Evolutionary conservation across 805 yeast genomes (phyloP), one percentile per base, ranked within the genome.

Genomic region (Metschnikowia cubensis): DNA sequence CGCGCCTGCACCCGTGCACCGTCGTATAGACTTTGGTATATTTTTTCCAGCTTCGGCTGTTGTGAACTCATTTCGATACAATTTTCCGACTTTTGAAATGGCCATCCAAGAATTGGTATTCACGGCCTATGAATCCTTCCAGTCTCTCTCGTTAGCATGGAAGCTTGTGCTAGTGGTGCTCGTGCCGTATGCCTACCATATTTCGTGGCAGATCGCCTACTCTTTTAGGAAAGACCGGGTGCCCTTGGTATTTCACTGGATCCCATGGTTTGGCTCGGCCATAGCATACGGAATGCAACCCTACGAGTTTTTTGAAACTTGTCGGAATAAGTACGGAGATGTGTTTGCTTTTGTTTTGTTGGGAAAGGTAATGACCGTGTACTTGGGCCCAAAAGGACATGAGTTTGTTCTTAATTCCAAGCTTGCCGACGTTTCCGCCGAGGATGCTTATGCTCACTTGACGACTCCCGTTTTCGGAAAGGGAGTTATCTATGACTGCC

Each of bases 391-490:
- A 60, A 88, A 88, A 71, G 99, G 99, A 58, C 97, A 94, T 69
- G 99, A 94, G 68, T 91, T 94, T 66, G 89, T 92, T 42, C 82
- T 94, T 59, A 94, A 94, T 69, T 89, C 96, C 39, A 91, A 88
- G 70, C 76, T 87, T 48, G 81, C 84, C 31, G 96, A 89, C 60
- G 98, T 91, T 21, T 84, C 90, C 44, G 99, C 99, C 43, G 98
- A 94, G 68, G 97, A 87, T 44, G 98, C 97, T 36, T 94, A 94
- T 74, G 79, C 85, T 54, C 97, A 91, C 66, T 79, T 94, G 70
- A 94, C 99, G n/a, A 92, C 98, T n/a, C 99, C 99, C 13, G 97
- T 90, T 14, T 94, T 94, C 60, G 99, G 99, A 61, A 83, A 90
- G 64, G 99, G 98, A 62, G 99, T 94, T 48, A 87, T 94, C 47